Percentiles rank a stretch among this genome's conserved stretches.
Evolutionary conservation across 257 asterid species (phyloP).

Genomic region (Coffea eugenioides): DNA sequence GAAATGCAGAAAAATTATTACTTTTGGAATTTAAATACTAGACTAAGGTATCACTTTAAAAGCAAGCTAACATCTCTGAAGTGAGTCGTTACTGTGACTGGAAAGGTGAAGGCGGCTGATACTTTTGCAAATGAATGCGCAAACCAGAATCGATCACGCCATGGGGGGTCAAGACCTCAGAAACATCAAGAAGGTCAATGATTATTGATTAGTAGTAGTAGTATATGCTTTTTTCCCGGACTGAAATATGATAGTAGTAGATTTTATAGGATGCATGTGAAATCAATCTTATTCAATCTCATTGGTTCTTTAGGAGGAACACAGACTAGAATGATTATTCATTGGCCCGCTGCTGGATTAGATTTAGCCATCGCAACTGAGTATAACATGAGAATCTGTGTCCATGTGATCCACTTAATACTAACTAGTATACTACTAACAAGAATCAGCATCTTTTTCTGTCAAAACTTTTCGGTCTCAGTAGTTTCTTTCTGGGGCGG

Average conservation of each 20-base stretch:
- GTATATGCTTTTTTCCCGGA: background rate
- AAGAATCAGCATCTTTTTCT: constrained; percentile 16
- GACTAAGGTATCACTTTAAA: background rate
- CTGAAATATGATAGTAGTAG: background rate
- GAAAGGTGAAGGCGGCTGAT: constrained; percentile 11
- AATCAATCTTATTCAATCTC: background rate
- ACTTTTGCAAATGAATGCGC: background rate
- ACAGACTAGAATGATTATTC: constrained; percentile 10
- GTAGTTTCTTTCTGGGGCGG: background rate
- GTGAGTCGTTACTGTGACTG: background rate
- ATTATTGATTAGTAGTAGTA: background rate
- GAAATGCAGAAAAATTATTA: background rate
- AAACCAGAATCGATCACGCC: background rate
- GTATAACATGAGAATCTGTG: constrained; percentile 16
- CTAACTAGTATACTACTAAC: background rate
- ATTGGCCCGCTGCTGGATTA: background rate
- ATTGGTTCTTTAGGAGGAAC: background rate
- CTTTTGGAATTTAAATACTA: background rate
- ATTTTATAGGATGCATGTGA: constrained; percentile 21
- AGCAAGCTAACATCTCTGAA: background rate
- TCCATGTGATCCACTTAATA: constrained; percentile 24
- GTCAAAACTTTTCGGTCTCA: background rate
- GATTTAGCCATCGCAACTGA: background rate
- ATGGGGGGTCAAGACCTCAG: background rate
- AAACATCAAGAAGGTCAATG: background rate